These are phyloP conservation scores for Alternaria gaisen DNA, from an alignment of 2,329 filamentous ascomycete species.

Conservation along the genomic window DNA sequence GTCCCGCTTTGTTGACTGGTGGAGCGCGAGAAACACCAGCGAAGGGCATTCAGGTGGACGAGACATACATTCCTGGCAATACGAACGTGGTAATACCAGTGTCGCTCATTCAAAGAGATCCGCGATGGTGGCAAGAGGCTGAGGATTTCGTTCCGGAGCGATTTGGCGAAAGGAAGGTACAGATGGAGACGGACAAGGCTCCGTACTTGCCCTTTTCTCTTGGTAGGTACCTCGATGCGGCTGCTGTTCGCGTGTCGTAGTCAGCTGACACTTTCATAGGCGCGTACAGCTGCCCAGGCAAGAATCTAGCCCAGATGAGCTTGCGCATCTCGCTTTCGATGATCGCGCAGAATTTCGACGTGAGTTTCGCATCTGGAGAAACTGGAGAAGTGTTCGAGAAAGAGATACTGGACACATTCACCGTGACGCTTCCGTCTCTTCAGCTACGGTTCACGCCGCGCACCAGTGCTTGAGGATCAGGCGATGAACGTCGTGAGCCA, in stretches of 20 bases:
- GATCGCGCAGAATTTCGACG: conserved; percentile 25
- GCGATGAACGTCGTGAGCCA: background rate
- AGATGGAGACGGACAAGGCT: conserved; percentile 29
- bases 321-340: conserved; percentile 23
- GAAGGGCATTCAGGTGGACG: conserved; percentile 39
- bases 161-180: conserved; percentile 22
- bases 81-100: conserved; percentile 22
- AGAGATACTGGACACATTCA: conserved; percentile 26
- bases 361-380: conserved; percentile 28
- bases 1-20: conserved; percentile 51
- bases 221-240: conserved; percentile 9
- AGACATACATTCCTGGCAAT: conserved; percentile 22
- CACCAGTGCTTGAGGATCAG: background rate
- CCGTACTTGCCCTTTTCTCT: conserved; percentile 28
- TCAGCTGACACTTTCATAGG: conserved; percentile 13
- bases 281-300: conserved; percentile 27
- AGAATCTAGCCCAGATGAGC: conserved; percentile 27
- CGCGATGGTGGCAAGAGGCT: conserved; percentile 23
- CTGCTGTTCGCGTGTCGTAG: background rate
- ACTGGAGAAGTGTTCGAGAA: conserved; percentile 32
- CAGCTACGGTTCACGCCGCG: conserved; percentile 33
- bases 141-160: conserved; percentile 29
- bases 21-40: conserved; percentile 51
- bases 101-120: conserved; percentile 20
- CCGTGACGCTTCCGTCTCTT: conserved; percentile 42